Base-by-base conservation (phyloP, 495 filamentous ascomycete species). In the Penicillium samsonianum region DNA sequence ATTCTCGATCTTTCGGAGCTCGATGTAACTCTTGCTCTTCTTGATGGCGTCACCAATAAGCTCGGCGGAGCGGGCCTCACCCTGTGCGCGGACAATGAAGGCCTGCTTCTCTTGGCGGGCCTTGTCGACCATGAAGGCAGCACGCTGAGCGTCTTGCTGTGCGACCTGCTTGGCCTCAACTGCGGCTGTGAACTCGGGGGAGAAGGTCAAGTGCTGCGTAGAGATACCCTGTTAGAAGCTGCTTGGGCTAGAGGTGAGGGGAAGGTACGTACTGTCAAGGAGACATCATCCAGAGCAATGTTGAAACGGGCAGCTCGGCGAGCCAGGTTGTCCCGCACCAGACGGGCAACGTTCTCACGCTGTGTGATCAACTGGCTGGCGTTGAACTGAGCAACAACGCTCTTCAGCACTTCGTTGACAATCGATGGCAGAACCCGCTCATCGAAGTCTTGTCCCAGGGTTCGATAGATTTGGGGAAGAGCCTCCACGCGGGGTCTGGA, bases 121-220 rank as follows among this genome's bases (percentile, higher is more conserved):
- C 78, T 98, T 98, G 83, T 98, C 94, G 62, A 98, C 94, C 38
- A 98, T 81, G 81, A 98, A 98, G 41, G 94, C 94, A 28, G 94
- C 94, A 55, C 93, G 87, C 73, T 98, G 94, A 19, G 94, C 94
- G 69, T 98, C 94, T 81, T 98, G 94, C 68, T 98, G 94, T 16
- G 94, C 94, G 54, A 98, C 94, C 78, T 98, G 94, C 80, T 98
- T 98, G 61, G 94, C 93, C 80, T 98, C 94, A 59, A 98, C 94
- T 35, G 94, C 94, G 28, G 95, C 95, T 41, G 95, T 98, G 80
- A 98, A 98, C 75, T 98, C 94, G 63, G 94, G 94, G 44, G 94
- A 98, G 88, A 98, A 98, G 57, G 94, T 94, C 62, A 98, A 86
- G 70, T 98, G 94, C 92, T 96, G 69, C 7, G 61, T 63, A 31